phyloP scores from a whole-genome alignment of 2,329 filamentous ascomycete genomes.

The Trichoderma atroviride region DNA sequence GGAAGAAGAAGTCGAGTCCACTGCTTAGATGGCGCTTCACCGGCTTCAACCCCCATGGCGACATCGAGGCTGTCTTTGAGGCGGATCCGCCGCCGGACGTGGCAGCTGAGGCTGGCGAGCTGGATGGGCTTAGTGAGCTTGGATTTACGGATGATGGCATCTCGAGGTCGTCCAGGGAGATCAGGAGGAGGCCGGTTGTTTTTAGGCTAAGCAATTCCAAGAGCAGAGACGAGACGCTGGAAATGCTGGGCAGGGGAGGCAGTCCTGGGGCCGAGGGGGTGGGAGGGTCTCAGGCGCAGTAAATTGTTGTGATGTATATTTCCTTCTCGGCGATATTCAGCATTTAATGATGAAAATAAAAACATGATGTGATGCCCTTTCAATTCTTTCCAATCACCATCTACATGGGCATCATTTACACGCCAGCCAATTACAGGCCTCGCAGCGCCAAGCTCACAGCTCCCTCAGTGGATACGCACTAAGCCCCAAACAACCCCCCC shows the following conservation, averaged over 20 bases:
- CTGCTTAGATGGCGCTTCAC: conserved; percentile 50
- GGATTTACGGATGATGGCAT: conserved; percentile 40
- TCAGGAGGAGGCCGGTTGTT: conserved; percentile 21
- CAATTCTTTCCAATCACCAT: not conserved
- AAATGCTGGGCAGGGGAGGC: conserved; percentile 17
- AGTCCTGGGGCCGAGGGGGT: not conserved
- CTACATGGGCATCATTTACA: not conserved
- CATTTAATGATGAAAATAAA: not conserved
- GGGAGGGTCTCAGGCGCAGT: not conserved
- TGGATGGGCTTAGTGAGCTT: conserved; percentile 41
- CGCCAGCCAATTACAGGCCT: conserved; percentile 2
- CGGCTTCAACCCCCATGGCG: conserved; percentile 58
- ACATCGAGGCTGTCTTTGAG: conserved; percentile 63
- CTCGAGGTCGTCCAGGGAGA: conserved; percentile 35
- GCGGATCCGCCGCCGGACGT: conserved; percentile 53
- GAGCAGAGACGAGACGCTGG: conserved; percentile 11
- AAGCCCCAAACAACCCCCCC: not conserved
- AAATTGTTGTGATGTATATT: not conserved
- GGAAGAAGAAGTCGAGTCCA: conserved; percentile 32
- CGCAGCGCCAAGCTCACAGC: not conserved
- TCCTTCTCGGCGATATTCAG: too few species aligned
- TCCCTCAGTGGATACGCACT: not conserved
- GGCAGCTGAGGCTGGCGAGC: conserved; percentile 39
- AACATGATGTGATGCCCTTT: rapidly evolving
- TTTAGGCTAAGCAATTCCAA: conserved; percentile 26